Evolutionary conservation across 352 stramenopile genomes (phyloP), one percentile per base, ranked within the genome.

Genomic region (Globisporangium paroecandrum): DNA sequence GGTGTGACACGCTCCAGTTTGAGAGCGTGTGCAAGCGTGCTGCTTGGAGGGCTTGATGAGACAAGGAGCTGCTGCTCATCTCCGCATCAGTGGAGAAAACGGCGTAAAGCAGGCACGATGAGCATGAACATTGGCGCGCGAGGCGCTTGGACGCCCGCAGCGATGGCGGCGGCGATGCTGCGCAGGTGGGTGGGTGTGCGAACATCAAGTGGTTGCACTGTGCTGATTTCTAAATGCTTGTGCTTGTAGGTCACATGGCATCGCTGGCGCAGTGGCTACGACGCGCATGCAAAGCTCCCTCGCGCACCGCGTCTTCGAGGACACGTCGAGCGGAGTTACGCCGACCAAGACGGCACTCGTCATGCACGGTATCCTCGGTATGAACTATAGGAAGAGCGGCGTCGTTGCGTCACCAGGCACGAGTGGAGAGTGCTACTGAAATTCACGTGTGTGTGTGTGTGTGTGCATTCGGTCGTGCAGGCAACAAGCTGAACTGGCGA

Each of bases 401-500:
- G 51, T 2, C 20, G 22, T 3, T 57, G 12, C 9, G 32, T 34
- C 32, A 15, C 8, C 3, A 32, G n/a, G 15, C 10, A 7, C 8
- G 22, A 20, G 9, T 57, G 59, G 46, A 27, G 18, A 12, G 8
- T 32, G 29, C 13, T 34, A 24, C 20, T 47, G 36, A 32, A 3
- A 51, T 29, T 24, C 25, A 46, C 34, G 10, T 57, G 7, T 22
- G 7, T 29, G 24, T 22, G 24, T 55, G 41, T n/a, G 4, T 24
- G 29, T 55, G 58, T 25, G 20, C 57, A 38, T 53, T 27, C 10
- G 36, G 13, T 43, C 13, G 36, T 43, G 36, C 62, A 94, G 85
- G 85, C 61, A 94, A 94, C 71, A 94, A 94, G 62, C 75, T 91
- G 59, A 94, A 94, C 55, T 94, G 85, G 85, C 77, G 83, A 57